A percentile compares a stretch with the other conserved stretches of the same genome.
Evolutionary conservation across 306 rosid genomes (phyloP).

Genomic region (Elaeagnus macrophylla): DNA sequence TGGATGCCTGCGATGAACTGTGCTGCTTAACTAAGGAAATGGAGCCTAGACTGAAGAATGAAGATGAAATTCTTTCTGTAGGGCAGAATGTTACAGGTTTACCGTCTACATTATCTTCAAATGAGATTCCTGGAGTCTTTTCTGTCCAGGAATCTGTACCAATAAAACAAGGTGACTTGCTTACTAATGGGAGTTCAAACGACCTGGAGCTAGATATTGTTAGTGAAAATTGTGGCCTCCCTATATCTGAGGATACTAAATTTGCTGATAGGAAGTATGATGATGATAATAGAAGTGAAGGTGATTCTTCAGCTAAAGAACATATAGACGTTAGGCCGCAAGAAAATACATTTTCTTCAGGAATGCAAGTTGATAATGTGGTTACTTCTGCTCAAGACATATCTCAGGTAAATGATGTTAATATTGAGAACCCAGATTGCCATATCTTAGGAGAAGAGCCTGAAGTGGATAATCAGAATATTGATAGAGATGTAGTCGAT

Average conservation of each 20-base stretch:
- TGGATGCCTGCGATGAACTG: constrained; percentile 64
- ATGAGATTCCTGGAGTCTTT: constrained; percentile 25
- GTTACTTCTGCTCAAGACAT: constrained; percentile 24
- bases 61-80: constrained; percentile 28
- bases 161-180: constrained; percentile 27
- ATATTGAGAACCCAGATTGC: constrained; percentile 23
- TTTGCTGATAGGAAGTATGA: constrained; percentile 29
- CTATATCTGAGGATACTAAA: constrained; percentile 24
- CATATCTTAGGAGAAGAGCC: constrained; percentile 21
- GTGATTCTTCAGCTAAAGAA: constrained; percentile 24
- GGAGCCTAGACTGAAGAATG: constrained; percentile 53
- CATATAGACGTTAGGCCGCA: constrained; percentile 23
- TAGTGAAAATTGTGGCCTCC: constrained; percentile 24
- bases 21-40: constrained; percentile 64
- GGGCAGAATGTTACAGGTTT: constrained; percentile 27
- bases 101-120: constrained; percentile 28
- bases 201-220: constrained; percentile 28
- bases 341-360: constrained; percentile 33
- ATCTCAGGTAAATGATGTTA: constrained; percentile 15
- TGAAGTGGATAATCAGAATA: constrained; percentile 19
- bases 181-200: constrained; percentile 36
- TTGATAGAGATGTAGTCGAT: constrained; percentile 18
- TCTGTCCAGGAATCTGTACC: constrained; percentile 37
- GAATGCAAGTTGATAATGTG: constrained; percentile 19
- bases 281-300: constrained; percentile 18